Percentiles rank a stretch among this genome's conserved stretches.
Conservation (phyloP, 768 basidiomycete species). For the Pisolithus tinctorius region DNA sequence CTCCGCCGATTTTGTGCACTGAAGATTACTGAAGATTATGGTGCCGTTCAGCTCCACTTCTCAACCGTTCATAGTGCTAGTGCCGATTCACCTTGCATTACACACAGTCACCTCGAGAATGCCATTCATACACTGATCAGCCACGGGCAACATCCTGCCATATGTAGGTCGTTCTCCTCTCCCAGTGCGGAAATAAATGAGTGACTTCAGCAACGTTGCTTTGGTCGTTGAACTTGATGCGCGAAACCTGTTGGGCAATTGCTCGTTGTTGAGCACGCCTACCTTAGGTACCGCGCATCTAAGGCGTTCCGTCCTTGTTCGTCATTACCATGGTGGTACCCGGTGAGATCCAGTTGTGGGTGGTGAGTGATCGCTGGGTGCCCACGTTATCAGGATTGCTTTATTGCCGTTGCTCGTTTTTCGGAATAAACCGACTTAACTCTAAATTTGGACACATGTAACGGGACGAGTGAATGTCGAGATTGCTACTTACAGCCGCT, state of each 20-base stretch:
- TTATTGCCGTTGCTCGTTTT: constrained; percentile 52
- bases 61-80: constrained; percentile 3
- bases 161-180: constrained; percentile 86
- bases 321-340: constrained; percentile 30
- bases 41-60: not conserved
- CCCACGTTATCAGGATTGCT: constrained; percentile 56
- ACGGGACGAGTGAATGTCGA: too few species aligned
- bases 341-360: constrained; percentile 6
- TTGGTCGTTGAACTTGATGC: constrained; percentile 59
- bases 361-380: not conserved
- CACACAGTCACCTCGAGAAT: constrained; percentile 75
- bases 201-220: constrained; percentile 57
- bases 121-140: constrained; percentile 74
- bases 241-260: not conserved
- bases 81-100: not conserved
- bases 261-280: not conserved
- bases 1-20: too few species aligned
- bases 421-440: too few species aligned
- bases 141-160: constrained; percentile 70
- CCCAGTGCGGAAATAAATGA: constrained; percentile 65
- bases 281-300: constrained; percentile 44
- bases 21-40: too few species aligned
- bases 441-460: too few species aligned
- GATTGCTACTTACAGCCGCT: too few species aligned
- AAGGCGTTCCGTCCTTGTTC: constrained; percentile 72